Conservation (phyloP, 371 early-diverging fungal species). For the Actinomortierella ambigua region DNA sequence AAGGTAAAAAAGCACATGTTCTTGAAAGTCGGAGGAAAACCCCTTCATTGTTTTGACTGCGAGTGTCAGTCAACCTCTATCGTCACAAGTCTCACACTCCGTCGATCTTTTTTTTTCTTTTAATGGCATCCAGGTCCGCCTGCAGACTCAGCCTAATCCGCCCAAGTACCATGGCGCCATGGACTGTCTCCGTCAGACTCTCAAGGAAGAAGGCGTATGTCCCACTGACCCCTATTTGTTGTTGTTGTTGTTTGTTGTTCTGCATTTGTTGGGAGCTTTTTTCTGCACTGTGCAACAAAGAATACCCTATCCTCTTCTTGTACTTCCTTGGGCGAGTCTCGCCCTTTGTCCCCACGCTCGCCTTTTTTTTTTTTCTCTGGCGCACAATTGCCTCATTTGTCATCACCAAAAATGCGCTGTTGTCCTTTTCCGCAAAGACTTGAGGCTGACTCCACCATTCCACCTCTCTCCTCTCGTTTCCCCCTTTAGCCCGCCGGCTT, state of each 20-base stretch:
- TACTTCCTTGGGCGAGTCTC: neutral
- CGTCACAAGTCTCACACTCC: too few relatives aligned
- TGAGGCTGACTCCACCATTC: too few relatives aligned
- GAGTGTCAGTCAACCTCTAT: too few relatives aligned
- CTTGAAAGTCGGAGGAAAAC: too few relatives aligned
- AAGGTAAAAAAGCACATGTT: conserved; percentile 50
- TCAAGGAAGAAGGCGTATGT: conserved; percentile 79
- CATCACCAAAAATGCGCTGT: too few relatives aligned
- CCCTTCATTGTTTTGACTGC: too few relatives aligned
- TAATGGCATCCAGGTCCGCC: conserved; percentile 57
- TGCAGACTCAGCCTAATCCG: conserved; percentile 78
- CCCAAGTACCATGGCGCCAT: conserved; percentile 74
- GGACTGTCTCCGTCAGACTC: conserved; percentile 71
- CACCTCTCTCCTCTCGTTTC: neutral
- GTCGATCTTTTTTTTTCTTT: too few relatives aligned
- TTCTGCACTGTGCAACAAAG: neutral
- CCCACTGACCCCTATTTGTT: too few relatives aligned
- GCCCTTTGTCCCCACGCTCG: neutral
- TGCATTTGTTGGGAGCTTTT: neutral
- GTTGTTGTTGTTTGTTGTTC: neutral
- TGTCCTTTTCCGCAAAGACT: too few relatives aligned
- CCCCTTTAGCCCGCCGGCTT: conserved; percentile 63
- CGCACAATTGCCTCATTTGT: too few relatives aligned
- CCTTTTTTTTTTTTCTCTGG: neutral
- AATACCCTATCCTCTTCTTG: neutral